Evolutionary conservation across 2,329 filamentous ascomycete species (phyloP), one percentile per base, ranked within the genome.

Genomic region (Aspergillus pseudonomiae): DNA sequence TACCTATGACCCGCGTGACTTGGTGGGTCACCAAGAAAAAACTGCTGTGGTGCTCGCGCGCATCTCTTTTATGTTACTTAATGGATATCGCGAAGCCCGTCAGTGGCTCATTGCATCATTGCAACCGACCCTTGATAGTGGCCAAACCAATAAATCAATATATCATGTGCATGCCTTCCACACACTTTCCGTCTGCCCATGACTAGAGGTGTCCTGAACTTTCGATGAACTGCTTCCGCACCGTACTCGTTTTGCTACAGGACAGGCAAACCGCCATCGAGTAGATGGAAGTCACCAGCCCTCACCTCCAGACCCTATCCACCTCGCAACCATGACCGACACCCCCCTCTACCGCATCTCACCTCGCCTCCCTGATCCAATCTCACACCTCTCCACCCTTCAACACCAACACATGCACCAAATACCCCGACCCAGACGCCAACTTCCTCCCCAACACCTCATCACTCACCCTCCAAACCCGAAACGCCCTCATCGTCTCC

Each of bases 381-480:
- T 6, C 3, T 52, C 48, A 52, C 26, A 1, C 2, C 21, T 14
- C 52, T 19, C 10, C 21, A 24, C 63, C 65, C 61, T 80, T 83
- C 65, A 94, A 78, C 26, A 94, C 75, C 14, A 93, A 91, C 24
- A 96, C 70, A 80, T 98, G 93, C 9, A 97, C 86, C 34, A 92
- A 88, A 79, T 96, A 97, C 6, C 94, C 94, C 26, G 86, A 87
- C 19, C 85, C 85, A 7, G 86, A 83, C 62, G 82, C 83, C 68
- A 97, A 75, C 1, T 82, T 86, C 16, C 81, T 75, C 0, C 84
- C 85, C 57, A 96, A 73, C 41, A 86, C 76, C 41, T 82, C 79
- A 72, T 93, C 89, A 0, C 88, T 87, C 6, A 97, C 77, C 62
- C 91, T 85, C 92, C 93, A 98, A 9, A 90, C 88, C 12, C 83